phyloP scores from a whole-genome alignment of 2,329 filamentous ascomycete genomes.

The Cordyceps cateniannulata region DNA sequence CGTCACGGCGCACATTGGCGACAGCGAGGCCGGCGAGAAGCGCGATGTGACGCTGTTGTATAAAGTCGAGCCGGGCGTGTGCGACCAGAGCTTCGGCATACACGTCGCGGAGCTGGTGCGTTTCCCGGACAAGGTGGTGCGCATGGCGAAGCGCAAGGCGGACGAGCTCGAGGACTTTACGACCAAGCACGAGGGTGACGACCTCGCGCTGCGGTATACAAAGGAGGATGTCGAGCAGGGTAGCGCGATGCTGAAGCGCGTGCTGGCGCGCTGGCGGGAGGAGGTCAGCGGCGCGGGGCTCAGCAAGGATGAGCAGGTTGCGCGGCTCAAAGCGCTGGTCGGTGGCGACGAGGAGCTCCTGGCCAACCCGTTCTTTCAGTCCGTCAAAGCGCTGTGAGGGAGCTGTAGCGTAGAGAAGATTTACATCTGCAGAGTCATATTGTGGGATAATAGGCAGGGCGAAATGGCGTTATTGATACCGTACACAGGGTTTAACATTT shows the following conservation, averaged over 20 bases:
- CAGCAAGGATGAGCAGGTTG: conserved; percentile 70
- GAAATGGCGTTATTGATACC: conserved; percentile 1
- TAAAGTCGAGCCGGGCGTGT: conserved; percentile 92
- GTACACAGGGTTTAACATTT: background rate
- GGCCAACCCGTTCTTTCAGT: conserved; percentile 65
- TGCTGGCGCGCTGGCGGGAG: conserved; percentile 80
- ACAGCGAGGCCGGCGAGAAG: conserved; percentile 40
- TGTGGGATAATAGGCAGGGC: background rate
- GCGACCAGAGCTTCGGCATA: conserved; percentile 96
- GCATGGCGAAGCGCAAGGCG: conserved; percentile 98
- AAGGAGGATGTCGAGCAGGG: conserved; percentile 88
- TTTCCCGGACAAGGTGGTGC: conserved; percentile 94
- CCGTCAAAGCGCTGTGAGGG: conserved; percentile 46
- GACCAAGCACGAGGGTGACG: conserved; percentile 60
- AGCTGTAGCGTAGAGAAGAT: background rate
- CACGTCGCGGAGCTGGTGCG: conserved; percentile 95
- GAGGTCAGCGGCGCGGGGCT: conserved; percentile 53
- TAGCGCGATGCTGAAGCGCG: conserved; percentile 73
- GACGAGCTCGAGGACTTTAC: conserved; percentile 97
- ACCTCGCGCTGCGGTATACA: conserved; percentile 48
- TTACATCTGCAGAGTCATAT: background rate
- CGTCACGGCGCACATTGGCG: conserved; percentile 86
- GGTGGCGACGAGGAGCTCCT: conserved; percentile 59
- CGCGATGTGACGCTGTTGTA: conserved; percentile 92
- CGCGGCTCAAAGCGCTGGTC: conserved; percentile 73